Evolutionary conservation across 106 monocot genomes (phyloP).

Genomic region (Hemerocallis citrina): DNA sequence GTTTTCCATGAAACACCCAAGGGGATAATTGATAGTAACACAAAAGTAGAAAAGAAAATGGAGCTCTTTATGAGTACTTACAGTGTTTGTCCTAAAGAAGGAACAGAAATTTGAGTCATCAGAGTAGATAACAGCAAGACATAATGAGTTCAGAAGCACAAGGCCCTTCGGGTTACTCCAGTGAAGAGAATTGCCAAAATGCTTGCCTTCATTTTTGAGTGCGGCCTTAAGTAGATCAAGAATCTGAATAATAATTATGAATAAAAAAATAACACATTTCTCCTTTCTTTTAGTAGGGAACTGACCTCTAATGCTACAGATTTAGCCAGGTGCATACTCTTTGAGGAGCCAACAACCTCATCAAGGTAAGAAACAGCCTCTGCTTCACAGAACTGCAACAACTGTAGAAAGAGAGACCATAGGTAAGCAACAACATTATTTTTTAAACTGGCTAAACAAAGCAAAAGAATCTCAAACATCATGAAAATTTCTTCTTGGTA

Average conservation of each 20-base stretch:
- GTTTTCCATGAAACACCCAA: too few relatives aligned
- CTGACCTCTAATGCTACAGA: constrained; percentile 76
- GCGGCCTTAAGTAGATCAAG: constrained; percentile 67
- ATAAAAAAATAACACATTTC: constrained; percentile 6
- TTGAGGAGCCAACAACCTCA: constrained; percentile 79
- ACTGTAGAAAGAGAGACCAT: constrained; percentile 37
- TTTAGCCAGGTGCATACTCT: constrained; percentile 80
- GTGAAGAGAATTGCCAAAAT: constrained; percentile 21
- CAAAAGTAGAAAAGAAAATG: too few relatives aligned
- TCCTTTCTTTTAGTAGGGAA: constrained; percentile 5
- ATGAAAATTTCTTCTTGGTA: too few relatives aligned
- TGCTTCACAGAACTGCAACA: constrained; percentile 97
- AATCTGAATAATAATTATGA: constrained; percentile 37
- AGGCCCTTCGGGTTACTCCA: constrained; percentile 66
- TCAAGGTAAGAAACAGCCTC: constrained; percentile 96
- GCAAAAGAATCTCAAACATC: too few relatives aligned
- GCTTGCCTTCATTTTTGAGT: constrained; percentile 37
- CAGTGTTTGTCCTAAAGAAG: constrained; percentile 81
- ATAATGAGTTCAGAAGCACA: constrained; percentile 83
- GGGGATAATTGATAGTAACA: too few relatives aligned
- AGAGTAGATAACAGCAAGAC: constrained; percentile 89
- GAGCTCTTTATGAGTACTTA: constrained; percentile 43
- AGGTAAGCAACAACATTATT: not conserved
- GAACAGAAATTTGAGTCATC: constrained; percentile 98
- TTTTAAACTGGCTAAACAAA: too few relatives aligned